phyloP scores from a whole-genome alignment of 2,329 filamentous ascomycete genomes.

The Sporothrix schenckii region DNA sequence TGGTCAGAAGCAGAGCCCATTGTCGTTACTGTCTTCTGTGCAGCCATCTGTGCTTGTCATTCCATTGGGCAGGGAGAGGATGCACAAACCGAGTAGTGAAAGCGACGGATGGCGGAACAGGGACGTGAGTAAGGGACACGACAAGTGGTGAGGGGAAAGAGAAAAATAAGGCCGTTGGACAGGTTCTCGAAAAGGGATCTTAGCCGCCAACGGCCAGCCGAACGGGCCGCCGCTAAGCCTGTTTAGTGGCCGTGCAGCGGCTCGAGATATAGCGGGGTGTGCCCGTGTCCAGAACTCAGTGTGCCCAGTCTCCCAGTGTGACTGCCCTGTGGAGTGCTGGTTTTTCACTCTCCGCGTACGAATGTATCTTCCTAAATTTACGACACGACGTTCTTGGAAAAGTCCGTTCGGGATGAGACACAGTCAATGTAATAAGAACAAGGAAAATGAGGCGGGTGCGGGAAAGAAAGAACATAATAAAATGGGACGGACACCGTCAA shows the following conservation, averaged over 20 bases:
- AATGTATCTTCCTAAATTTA: no score
- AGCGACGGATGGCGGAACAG: no score
- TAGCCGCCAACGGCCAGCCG: slow-evolving; percentile 15
- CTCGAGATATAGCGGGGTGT: background rate
- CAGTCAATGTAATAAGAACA: background rate
- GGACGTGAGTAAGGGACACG: no score
- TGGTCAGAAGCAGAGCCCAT: background rate
- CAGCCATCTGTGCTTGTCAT: background rate
- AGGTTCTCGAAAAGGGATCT: background rate
- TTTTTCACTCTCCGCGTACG: background rate
- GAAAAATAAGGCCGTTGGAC: background rate
- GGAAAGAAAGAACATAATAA: background rate
- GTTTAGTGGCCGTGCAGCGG: slow-evolving; percentile 5
- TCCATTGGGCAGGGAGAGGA: background rate
- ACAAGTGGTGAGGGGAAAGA: background rate
- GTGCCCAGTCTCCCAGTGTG: background rate
- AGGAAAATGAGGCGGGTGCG: no score
- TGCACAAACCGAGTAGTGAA: background rate
- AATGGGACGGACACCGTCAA: no score
- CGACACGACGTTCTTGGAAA: background rate
- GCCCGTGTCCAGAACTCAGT: background rate
- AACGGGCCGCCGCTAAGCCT: slow-evolving; percentile 17
- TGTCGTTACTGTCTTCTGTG: background rate
- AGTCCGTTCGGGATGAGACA: background rate
- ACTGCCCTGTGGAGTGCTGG: background rate